phyloP scores from a whole-genome alignment of 768 basidiomycete species.

The Panellus pusillus region DNA sequence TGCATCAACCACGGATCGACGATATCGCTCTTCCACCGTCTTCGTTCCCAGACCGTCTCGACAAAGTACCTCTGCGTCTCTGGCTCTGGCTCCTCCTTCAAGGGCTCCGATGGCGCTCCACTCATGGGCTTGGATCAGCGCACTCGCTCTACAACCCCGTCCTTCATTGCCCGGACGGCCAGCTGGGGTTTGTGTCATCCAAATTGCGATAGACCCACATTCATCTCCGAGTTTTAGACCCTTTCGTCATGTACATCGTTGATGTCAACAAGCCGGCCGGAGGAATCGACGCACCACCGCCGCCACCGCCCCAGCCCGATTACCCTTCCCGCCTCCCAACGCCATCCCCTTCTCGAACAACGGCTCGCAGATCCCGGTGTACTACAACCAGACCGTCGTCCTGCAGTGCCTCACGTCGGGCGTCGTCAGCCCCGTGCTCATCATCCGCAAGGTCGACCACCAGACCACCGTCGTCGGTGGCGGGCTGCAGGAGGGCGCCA shows the following conservation, averaged over 20 bases:
- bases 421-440: conserved; percentile 88
- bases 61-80: conserved; percentile 96
- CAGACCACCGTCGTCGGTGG: conserved; percentile 89
- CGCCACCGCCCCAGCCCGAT: conserved; percentile 81
- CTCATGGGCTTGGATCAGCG: conserved; percentile 79
- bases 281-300: conserved; percentile 73
- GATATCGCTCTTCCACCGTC: conserved; percentile 92
- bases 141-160: conserved; percentile 70
- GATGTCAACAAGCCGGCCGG: conserved; percentile 85
- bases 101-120: conserved; percentile 88
- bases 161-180: conserved; percentile 86
- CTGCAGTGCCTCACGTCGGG: conserved; percentile 93
- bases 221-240: conserved; percentile 48
- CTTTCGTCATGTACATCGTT: conserved; percentile 97
- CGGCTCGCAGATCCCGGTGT: conserved; percentile 84
- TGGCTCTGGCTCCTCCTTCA: conserved; percentile 89
- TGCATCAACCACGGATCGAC: conserved; percentile 96
- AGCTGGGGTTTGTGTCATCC: conserved; percentile 71
- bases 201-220: conserved; percentile 2
- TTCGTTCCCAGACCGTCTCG: conserved; percentile 92
- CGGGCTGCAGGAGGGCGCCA: conserved; percentile 84
- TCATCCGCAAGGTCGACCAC: conserved; percentile 92
- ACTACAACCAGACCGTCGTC: conserved; percentile 96
- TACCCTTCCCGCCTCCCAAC: conserved; percentile 93
- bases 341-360: conserved; percentile 85